These are phyloP conservation scores for Drechslerella coelobrocha DNA, from an alignment of 2,329 filamentous ascomycete genomes.

Conservation along the genomic window DNA sequence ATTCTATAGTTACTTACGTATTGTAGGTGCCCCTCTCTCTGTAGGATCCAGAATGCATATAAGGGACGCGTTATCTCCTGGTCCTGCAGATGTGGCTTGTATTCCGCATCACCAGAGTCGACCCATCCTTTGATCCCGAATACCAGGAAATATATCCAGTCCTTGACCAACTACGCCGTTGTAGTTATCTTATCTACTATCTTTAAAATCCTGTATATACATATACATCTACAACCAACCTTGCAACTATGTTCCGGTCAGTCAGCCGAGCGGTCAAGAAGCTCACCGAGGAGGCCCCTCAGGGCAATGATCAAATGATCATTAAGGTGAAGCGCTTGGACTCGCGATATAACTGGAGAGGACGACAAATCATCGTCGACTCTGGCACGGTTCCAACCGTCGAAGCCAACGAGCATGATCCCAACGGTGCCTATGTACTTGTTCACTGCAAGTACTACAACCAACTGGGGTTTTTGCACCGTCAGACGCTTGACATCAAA, in stretches of 20 bases:
- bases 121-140: background rate
- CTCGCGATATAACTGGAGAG: slow-evolving; percentile 39
- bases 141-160: background rate
- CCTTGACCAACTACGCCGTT: background rate
- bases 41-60: slow-evolving; percentile 16
- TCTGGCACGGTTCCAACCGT: slow-evolving; percentile 42
- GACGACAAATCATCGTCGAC: slow-evolving; percentile 40
- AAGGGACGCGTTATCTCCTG: background rate
- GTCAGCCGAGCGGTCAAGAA: slow-evolving; percentile 47
- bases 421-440: slow-evolving; percentile 46
- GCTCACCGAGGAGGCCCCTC: slow-evolving; percentile 50
- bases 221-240: background rate
- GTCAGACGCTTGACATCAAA: slow-evolving; percentile 52
- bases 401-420: slow-evolving; percentile 32
- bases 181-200: slow-evolving; percentile 11
- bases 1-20: background rate
- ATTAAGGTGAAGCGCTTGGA: slow-evolving; percentile 50
- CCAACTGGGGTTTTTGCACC: slow-evolving; percentile 26
- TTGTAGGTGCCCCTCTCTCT: background rate
- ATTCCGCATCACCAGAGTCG: background rate
- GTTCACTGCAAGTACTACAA: slow-evolving; percentile 50
- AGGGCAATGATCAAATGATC: slow-evolving; percentile 50
- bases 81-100: background rate
- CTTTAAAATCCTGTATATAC: background rate
- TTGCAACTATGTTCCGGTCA: slow-evolving; percentile 42